Conservation (phyloP, 805 yeast species). For the Clavispora fructus region DNA sequence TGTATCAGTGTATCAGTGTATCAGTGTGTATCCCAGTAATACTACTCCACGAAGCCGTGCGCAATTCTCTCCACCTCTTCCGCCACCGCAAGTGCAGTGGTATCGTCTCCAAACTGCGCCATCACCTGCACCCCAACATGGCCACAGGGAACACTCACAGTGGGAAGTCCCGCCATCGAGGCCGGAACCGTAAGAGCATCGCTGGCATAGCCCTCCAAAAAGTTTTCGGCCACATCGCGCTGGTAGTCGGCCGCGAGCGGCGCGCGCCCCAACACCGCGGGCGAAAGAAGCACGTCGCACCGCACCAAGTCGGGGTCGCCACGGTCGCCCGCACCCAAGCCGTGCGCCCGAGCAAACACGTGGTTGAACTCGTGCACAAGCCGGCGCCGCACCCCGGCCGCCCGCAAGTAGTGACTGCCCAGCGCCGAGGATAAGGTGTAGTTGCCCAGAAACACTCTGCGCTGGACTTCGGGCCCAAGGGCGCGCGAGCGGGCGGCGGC, state of each 20-base stretch:
- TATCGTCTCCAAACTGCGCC: constrained; percentile 85
- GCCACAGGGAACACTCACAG: constrained; percentile 66
- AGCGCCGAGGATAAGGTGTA: constrained; percentile 78
- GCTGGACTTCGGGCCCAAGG: constrained; percentile 78
- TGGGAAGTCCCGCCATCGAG: constrained; percentile 87
- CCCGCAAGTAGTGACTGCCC: constrained; percentile 68
- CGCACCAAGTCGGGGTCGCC: constrained; percentile 15
- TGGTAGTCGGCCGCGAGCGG: constrained; percentile 46
- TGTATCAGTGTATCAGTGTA: no score
- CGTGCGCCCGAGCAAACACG: constrained; percentile 52
- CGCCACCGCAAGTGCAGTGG: constrained; percentile 44
- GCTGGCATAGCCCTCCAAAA: constrained; percentile 64
- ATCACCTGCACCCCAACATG: constrained; percentile 66
- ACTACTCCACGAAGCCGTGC: not conserved
- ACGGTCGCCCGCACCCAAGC: constrained; percentile 12
- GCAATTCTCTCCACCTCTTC: constrained; percentile 5
- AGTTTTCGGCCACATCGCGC: constrained; percentile 25
- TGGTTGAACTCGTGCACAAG: constrained; percentile 62
- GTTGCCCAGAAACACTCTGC: constrained; percentile 80
- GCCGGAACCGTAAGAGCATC: constrained; percentile 89
- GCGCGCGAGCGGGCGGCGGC: constrained; percentile 87
- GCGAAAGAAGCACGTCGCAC: constrained; percentile 65
- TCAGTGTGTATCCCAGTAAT: no score
- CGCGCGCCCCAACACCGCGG: constrained; percentile 61
- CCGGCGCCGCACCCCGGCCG: constrained; percentile 58